phyloP scores from a whole-genome alignment of 805 yeast genomes.

The Trichomonascus vanleenenianus region DNA sequence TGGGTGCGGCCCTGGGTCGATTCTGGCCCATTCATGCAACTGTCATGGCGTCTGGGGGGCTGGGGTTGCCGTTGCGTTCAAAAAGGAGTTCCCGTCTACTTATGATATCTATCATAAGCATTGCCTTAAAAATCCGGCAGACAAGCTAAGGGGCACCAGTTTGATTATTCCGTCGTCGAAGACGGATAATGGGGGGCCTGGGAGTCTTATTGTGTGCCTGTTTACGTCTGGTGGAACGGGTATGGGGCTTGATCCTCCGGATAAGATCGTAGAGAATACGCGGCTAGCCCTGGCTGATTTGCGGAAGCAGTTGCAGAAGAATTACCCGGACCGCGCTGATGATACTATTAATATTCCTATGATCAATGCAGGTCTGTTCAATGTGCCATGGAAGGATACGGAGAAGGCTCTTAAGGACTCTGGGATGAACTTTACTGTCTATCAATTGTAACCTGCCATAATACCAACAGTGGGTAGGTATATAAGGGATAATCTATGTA shows the following conservation, averaged over 20 bases:
- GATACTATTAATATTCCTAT: constrained; percentile 54
- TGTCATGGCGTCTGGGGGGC: constrained; percentile 79
- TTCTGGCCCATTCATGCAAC: constrained; percentile 75
- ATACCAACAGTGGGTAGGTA: no score
- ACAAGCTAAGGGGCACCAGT: constrained; percentile 47
- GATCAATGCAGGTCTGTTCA: constrained; percentile 74
- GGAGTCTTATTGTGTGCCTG: constrained; percentile 49
- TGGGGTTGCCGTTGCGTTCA: constrained; percentile 63
- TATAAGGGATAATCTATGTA: no score
- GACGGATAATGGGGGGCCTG: constrained; percentile 20
- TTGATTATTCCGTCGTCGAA: constrained; percentile 38
- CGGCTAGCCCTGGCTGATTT: constrained; percentile 42
- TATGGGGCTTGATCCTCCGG: constrained; percentile 33
- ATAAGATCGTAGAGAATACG: constrained; percentile 46
- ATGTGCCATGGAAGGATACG: constrained; percentile 71
- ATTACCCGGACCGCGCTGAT: constrained; percentile 3
- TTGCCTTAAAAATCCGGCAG: constrained; percentile 31
- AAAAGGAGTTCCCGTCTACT: constrained; percentile 47
- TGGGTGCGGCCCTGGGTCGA: constrained; percentile 30
- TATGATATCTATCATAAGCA: constrained; percentile 40
- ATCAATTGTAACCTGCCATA: no score
- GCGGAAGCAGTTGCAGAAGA: constrained; percentile 29
- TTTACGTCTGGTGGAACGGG: constrained; percentile 61
- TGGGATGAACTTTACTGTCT: constrained; percentile 38
- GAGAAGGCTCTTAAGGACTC: constrained; percentile 40